These are phyloP conservation scores for Pouteria campechiana DNA, from an alignment of 179 eudicot genomes.

Conservation along the genomic window DNA sequence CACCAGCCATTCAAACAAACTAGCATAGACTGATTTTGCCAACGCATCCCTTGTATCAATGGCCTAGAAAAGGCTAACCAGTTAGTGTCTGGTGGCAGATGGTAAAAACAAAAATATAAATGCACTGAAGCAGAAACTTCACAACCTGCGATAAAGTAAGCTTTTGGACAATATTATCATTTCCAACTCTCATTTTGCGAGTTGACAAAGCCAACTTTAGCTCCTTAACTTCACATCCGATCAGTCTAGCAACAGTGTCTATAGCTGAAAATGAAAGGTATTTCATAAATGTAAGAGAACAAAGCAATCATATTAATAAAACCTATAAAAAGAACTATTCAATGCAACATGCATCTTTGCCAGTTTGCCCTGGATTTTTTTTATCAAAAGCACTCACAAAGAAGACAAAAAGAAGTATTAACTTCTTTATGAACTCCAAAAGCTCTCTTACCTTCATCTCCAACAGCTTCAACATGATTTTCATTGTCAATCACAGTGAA, in stretches of 20 bases:
- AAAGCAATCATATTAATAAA: too few relatives aligned
- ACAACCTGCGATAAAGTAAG: conserved; percentile 71
- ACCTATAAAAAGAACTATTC: too few relatives aligned
- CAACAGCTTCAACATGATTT: conserved; percentile 77
- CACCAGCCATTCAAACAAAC: conserved; percentile 97
- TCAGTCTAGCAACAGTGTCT: conserved; percentile 61
- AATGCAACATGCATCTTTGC: too few relatives aligned
- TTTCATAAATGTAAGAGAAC: too few relatives aligned
- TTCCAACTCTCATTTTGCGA: conserved; percentile 71
- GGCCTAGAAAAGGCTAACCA: conserved; percentile 42
- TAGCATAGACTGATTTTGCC: conserved; percentile 86
- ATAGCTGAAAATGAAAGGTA: conserved; percentile 45
- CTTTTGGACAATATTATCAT: conserved; percentile 71
- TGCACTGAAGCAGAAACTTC: neutral
- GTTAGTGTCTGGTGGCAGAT: too few relatives aligned
- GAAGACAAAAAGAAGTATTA: too few relatives aligned
- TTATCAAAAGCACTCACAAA: too few relatives aligned
- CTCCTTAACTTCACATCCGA: conserved; percentile 57
- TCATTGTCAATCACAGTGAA: conserved; percentile 66
- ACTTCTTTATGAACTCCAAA: too few relatives aligned
- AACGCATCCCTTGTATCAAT: conserved; percentile 88
- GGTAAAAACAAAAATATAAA: too few relatives aligned
- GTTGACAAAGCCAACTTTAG: conserved; percentile 73
- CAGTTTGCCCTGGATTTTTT: too few relatives aligned
- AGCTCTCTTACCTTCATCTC: conserved; percentile 76